Base-by-base conservation (phyloP, 768 basidiomycete species). In the Suillus fuscotomentosus region DNA sequence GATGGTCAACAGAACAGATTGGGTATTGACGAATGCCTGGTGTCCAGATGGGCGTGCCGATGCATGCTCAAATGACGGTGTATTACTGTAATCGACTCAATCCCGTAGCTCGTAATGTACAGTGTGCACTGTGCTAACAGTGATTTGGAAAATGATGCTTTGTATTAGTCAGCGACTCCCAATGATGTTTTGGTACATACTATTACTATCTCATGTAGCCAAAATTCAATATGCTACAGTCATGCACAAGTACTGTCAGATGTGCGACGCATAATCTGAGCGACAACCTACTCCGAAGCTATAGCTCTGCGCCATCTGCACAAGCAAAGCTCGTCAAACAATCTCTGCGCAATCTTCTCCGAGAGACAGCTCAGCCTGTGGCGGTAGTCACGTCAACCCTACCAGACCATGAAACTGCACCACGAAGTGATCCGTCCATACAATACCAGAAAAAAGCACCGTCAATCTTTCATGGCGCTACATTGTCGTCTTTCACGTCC, bases 401-500 rank as follows among this genome's bases (percentile, higher is more conserved):
- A 79, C 86, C 82, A 8, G 51, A 24, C 17, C 41, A 60, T 22
- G 61, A 60, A 45, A 7, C 54, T 14, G 17, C 56, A 65, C 31
- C 39, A 34, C 20, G 50, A 55, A 3, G 41, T 64, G 24, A 60
- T 67, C 53, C 67, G 10, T 51, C 42, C 20, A 7, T 41, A 22
- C 41, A 60, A 11, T 5, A 54, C 9, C 39, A 24, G 31, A 62
- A 39, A 38, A 9, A 27, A 61, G 42, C 36, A 9, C 55, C 34
- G 24, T 47, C 8, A 20, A 59, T 34, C 20, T 94, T 84, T 70
- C 95, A 97, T 75, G 95, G 96, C 68, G 94, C 95, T 24, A 98
- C 96, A 1, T 82, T 99, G 39, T 96, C 96, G 10, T 97, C 95
- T 1, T 95, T 99, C 73, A 88, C 94, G 24, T 95, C 94, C 36